These are phyloP conservation scores for Brettanomyces nanus DNA, from an alignment of 805 yeast genomes.

Conservation along the genomic window DNA sequence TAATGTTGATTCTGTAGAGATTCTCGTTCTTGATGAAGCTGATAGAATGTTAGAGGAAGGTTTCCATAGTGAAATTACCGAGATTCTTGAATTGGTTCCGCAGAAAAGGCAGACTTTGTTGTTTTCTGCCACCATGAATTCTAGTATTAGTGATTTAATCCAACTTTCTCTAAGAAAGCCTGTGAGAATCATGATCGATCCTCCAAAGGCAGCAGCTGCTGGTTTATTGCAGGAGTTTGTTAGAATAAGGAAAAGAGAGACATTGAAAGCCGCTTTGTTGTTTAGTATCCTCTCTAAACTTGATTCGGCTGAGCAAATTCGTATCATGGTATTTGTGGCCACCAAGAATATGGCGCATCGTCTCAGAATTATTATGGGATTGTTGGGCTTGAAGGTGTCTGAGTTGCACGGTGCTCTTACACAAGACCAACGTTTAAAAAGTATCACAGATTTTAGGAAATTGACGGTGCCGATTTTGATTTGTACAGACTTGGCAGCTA, in stretches of 20 bases:
- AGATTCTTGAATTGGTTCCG: constrained; percentile 81
- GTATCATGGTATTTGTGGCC: constrained; percentile 86
- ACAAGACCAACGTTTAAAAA: constrained; percentile 87
- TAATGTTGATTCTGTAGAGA: constrained; percentile 84
- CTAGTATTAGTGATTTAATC: constrained; percentile 78
- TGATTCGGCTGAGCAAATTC: constrained; percentile 51
- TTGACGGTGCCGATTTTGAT: constrained; percentile 78
- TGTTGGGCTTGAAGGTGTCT: constrained; percentile 67
- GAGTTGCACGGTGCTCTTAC: constrained; percentile 79
- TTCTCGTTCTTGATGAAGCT: constrained; percentile 93
- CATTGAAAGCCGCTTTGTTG: constrained; percentile 73
- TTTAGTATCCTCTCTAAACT: constrained; percentile 61
- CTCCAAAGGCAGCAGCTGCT: constrained; percentile 91
- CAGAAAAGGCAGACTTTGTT: constrained; percentile 86
- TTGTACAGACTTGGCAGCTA: constrained; percentile 97
- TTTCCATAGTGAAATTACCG: constrained; percentile 89
- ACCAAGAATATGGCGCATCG: constrained; percentile 88
- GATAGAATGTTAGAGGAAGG: constrained; percentile 99
- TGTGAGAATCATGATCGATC: constrained; percentile 90
- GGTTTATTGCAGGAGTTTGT: constrained; percentile 91
- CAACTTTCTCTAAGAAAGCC: constrained; percentile 86
- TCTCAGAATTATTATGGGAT: constrained; percentile 66
- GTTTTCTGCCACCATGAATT: constrained; percentile 98
- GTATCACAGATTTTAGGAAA: constrained; percentile 75
- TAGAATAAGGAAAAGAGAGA: constrained; percentile 85